Evolutionary conservation across 768 basidiomycete species (phyloP).

Genomic region (Russula sp.): DNA sequence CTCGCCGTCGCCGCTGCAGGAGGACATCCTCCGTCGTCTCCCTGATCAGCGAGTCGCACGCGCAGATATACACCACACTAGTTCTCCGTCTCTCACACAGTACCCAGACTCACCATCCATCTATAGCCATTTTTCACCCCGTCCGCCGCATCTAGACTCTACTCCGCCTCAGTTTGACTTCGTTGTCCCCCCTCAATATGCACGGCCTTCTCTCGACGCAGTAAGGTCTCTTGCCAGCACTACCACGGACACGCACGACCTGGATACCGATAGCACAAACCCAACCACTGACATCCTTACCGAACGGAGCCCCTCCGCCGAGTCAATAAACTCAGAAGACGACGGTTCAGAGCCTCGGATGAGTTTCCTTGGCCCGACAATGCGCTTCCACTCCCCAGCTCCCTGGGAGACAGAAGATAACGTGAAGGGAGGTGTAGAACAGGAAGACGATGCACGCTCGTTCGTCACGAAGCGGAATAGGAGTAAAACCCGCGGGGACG

Average conservation of each 20-base stretch:
- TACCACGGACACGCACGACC: conserved; percentile 40
- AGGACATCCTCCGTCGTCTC: conserved; percentile 43
- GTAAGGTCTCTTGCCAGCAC: conserved; percentile 22
- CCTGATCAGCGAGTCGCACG: conserved; percentile 48
- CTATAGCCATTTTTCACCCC: conserved; percentile 59
- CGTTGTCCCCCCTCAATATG: conserved; percentile 22
- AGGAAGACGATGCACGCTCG: conserved; percentile 33
- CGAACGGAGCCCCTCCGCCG: conserved; percentile 21
- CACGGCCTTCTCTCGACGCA: conserved; percentile 11
- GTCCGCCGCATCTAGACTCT: conserved; percentile 28
- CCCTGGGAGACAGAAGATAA: conserved; percentile 68
- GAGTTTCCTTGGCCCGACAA: conserved; percentile 74
- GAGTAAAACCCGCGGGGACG: conserved; percentile 30
- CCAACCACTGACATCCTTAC: conserved; percentile 16
- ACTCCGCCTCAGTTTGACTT: conserved; percentile 28
- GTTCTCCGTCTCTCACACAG: conserved; percentile 49
- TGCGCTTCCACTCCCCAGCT: conserved; percentile 73
- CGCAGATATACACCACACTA: conserved; percentile 38
- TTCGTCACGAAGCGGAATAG: conserved; percentile 26
- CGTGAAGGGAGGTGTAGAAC: conserved; percentile 41
- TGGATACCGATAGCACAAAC: conserved; percentile 35
- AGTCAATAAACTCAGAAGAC: conserved; percentile 33
- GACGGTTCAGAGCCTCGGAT: conserved; percentile 45
- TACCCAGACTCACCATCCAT: conserved; percentile 62
- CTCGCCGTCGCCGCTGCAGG: conserved; percentile 34